Base-by-base conservation (phyloP, 192 early-diverging fungal genomes). In the Entomortierella beljakovae region DNA sequence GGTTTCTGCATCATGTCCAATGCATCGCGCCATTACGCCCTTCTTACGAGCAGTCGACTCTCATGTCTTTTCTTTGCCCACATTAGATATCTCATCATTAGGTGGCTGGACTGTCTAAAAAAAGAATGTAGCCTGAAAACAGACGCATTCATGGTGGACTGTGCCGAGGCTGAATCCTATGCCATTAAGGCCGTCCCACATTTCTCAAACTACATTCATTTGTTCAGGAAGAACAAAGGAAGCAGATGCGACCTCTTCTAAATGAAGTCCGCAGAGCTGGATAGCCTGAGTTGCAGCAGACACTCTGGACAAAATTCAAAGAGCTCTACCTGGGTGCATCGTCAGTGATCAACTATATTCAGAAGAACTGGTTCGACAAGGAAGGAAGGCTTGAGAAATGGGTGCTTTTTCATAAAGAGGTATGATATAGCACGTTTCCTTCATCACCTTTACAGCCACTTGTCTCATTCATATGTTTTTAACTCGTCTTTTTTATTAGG, bases 321-420 rank as follows among this genome's bases (percentile, higher is more conserved):
- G 61, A 62, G 61, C 28, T 62, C 35, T 64, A 64, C 37, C 38
- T 33, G 51, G 50, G 32, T 26, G 50, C 49, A 53, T 40, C 49
- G 34, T 52, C n/a, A 38, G 11, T 64, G 62, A 64, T 53, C 35
- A 54, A 64, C 51, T 63, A 63, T 28, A 63, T 61, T 61, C 59
- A 61, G 25, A 61, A 61, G 43, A 61, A 61, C 59, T 61, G 59
- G 59, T 48, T 61, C 28, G 22, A 61, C 34, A 59, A 59, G 37
- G 57, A 40, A 22, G 57, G 57, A 59, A 59, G 43, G 43, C 22
- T 48, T 15, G 42, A 43, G 43, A 48, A 25, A 48, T 48, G 59
- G 40, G 59, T 25, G 23, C 26, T 48, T 13, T 61, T 61, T 48
- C 42, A 61, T 25, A 43, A 43, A 29, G 59, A 42, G 59, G 59